Percentiles rank a stretch among this genome's conserved stretches.
phyloP scores from a whole-genome alignment of 2,329 filamentous ascomycete genomes.

The Colletotrichum liaoningense region DNA sequence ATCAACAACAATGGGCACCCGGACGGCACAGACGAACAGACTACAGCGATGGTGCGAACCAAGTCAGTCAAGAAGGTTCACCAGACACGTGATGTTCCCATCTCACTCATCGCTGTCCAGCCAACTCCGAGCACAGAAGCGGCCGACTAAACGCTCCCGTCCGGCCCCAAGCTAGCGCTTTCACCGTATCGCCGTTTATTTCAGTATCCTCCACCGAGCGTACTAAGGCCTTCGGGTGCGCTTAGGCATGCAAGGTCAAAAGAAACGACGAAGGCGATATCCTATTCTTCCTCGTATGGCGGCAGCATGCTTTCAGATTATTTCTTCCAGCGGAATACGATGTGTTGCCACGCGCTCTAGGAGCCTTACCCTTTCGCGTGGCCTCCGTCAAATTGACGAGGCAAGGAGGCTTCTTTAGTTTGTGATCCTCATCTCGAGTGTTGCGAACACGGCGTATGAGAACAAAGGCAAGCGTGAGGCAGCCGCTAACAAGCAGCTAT shows the following conservation, averaged over 20 bases:
- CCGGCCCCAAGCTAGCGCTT: too few species aligned
- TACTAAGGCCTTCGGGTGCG: too few species aligned
- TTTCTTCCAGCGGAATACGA: not conserved
- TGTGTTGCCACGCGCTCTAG: not conserved
- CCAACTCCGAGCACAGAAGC: not conserved
- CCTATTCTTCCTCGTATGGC: not conserved
- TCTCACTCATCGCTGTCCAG: not conserved
- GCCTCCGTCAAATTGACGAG: not conserved
- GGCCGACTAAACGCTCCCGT: too few species aligned
- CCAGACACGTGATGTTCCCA: not conserved
- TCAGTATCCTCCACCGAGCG: too few species aligned
- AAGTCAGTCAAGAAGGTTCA: not conserved
- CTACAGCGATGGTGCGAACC: not conserved
- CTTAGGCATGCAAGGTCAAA: too few species aligned
- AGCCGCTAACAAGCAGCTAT: not conserved
- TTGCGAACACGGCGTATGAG: not conserved
- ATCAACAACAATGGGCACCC: not conserved
- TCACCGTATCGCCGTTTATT: too few species aligned
- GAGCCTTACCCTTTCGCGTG: not conserved
- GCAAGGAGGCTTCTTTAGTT: not conserved
- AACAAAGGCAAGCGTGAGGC: not conserved
- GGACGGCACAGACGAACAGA: not conserved
- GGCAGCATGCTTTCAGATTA: not conserved
- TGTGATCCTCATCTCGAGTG: not conserved
- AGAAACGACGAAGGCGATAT: not conserved